Conservation (phyloP, 371 early-diverging fungal species). For the Saksenaea vasiformis region DNA sequence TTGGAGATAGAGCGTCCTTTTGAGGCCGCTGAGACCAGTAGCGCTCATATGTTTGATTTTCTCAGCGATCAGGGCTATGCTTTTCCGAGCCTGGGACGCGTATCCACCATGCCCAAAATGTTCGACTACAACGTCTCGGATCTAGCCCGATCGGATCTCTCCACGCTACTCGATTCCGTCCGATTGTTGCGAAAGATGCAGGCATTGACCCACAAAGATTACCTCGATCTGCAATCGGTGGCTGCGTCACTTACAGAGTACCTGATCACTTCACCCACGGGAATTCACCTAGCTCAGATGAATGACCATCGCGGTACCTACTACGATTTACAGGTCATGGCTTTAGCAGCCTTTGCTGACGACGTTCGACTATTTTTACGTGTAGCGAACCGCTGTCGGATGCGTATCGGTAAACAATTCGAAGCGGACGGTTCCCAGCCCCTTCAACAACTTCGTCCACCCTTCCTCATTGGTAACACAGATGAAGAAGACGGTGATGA, state of each 20-base stretch:
- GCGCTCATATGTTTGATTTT: slow-evolving; percentile 50
- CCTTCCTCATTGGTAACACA: background rate
- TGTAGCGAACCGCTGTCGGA: slow-evolving; percentile 65
- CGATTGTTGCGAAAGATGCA: slow-evolving; percentile 56
- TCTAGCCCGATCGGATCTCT: slow-evolving; percentile 48
- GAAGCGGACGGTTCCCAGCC: slow-evolving; percentile 41
- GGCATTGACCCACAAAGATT: slow-evolving; percentile 65
- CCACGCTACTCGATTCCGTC: slow-evolving; percentile 60
- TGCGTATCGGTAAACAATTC: slow-evolving; percentile 60
- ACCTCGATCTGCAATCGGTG: slow-evolving; percentile 55
- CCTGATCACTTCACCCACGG: slow-evolving; percentile 61
- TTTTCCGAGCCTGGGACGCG: slow-evolving; percentile 61
- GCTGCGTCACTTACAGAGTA: slow-evolving; percentile 60
- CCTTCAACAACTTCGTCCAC: slow-evolving; percentile 9
- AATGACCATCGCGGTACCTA: slow-evolving; percentile 66
- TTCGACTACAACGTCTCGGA: slow-evolving; percentile 41
- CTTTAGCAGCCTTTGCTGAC: slow-evolving; percentile 65
- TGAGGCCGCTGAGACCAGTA: slow-evolving; percentile 45
- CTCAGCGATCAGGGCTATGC: slow-evolving; percentile 66
- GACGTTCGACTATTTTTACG: slow-evolving; percentile 62
- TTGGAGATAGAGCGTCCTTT: slow-evolving; percentile 28
- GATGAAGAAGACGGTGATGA: slow-evolving; percentile 1
- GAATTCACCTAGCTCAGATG: slow-evolving; percentile 60
- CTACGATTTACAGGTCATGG: slow-evolving; percentile 64
- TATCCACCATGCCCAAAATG: slow-evolving; percentile 33